phyloP scores from a whole-genome alignment of 805 yeast species.

The Kodamaea hsintzibuensis region DNA sequence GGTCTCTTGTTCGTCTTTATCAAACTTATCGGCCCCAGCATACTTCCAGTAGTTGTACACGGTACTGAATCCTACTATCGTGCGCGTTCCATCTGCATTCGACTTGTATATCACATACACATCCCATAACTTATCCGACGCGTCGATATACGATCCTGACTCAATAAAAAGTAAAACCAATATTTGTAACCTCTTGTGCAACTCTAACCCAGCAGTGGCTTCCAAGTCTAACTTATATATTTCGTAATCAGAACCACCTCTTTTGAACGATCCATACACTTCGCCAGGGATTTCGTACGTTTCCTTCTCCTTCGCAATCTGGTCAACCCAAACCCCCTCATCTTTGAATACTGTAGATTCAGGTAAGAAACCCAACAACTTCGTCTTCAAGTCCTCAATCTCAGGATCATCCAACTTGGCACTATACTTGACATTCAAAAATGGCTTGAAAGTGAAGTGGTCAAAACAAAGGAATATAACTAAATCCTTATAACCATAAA shows the following conservation, averaged over 20 bases:
- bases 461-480: slow-evolving; percentile 70
- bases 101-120: slow-evolving; percentile 53
- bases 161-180: slow-evolving; percentile 85
- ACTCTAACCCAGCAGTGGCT: slow-evolving; percentile 44
- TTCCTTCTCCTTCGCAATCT: slow-evolving; percentile 49
- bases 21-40: slow-evolving; percentile 54
- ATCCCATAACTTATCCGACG: slow-evolving; percentile 77
- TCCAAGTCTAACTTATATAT: slow-evolving; percentile 52
- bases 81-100: slow-evolving; percentile 21
- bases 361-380: slow-evolving; percentile 62
- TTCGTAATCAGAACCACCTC: slow-evolving; percentile 43
- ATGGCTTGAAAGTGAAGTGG: slow-evolving; percentile 70
- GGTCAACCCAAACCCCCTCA: slow-evolving; percentile 67
- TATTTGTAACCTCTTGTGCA: slow-evolving; percentile 73
- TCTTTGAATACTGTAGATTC: slow-evolving; percentile 58
- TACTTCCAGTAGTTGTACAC: slow-evolving; percentile 83
- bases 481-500: slow-evolving; percentile 79
- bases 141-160: slow-evolving; percentile 88
- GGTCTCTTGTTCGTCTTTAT: slow-evolving; percentile 34
- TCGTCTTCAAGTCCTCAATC: slow-evolving; percentile 58
- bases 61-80: slow-evolving; percentile 79
- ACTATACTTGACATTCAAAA: slow-evolving; percentile 58
- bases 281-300: slow-evolving; percentile 45
- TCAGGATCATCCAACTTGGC: slow-evolving; percentile 54
- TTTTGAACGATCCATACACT: slow-evolving; percentile 28